Evolutionary conservation across 2,329 filamentous ascomycete species (phyloP), one percentile per base, ranked within the genome.

Genomic region (Penicillium italicum): DNA sequence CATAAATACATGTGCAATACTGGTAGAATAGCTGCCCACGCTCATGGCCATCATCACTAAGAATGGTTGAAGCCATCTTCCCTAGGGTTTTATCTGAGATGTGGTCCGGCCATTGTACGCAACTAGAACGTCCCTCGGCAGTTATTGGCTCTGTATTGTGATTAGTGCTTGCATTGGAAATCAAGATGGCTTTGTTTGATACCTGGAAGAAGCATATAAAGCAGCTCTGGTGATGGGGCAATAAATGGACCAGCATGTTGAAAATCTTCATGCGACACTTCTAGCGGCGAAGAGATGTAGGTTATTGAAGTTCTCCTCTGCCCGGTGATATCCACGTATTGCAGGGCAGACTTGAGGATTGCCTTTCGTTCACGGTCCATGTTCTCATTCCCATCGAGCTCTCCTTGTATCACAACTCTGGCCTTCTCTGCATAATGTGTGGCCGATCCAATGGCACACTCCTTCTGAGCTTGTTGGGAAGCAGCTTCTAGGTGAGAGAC

Each of bases 371-470:
- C 65, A 16, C 36, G 48, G 28, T 60, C 62, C 37, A 64, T 55
- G 36, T 37, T 34, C 4, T 58, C 59, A 18, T 55, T 61, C 11
- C 58, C 58, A 10, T 61, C 54, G 1, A 69, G 59, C 30, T 68
- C 64, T 5, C 56, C 54, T 45, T 68, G 61, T 9, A 69, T 65
- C 26, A 69, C 59, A 10, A 45, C 42, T 42, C 54, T 60, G 6
- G 66, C 66, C n/a, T 66, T 60, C 24, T 63, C 61, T 20, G 64
- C 64, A 58, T 66, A 62, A 47, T 68, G 64, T 20, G 59, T 62
- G 2, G 65, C 28, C 55, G 58, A 43, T 57, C 60, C 14, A 50
- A 48, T 52, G 4, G 50, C 16, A 41, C 54, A 50, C 30, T 41
- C 56, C 5, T 55, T 45, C 20, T 10, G 46, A 16, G 56, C 51